A percentile compares a stretch with the other conserved stretches of the same genome.
Conservation (phyloP, 2,329 filamentous ascomycete species). For the Trichoderma cornu-damae region DNA sequence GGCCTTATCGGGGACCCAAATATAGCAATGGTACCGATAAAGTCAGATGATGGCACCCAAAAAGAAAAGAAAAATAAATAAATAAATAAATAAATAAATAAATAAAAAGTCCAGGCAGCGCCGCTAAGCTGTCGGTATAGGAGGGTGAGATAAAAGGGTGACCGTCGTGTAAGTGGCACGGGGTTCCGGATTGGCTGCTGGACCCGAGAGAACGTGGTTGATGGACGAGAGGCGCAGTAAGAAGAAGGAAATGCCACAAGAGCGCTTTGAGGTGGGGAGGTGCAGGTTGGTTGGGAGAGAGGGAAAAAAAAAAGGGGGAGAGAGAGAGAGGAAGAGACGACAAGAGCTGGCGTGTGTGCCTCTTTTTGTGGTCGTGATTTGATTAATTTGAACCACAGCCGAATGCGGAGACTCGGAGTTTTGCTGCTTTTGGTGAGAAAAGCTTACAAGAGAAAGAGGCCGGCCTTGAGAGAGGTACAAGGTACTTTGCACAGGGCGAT, state of each 20-base stretch:
- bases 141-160: conserved; percentile 8
- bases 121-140: not conserved
- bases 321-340: not conserved
- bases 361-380: conserved; percentile 21
- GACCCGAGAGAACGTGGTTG: conserved; percentile 12
- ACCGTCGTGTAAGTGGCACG: conserved; percentile 19
- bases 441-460: conserved; percentile 2
- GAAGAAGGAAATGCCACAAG: not conserved
- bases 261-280: not conserved
- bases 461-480: conserved; percentile 12
- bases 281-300: not conserved
- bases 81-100: no score
- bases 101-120: not conserved
- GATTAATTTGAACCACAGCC: conserved; percentile 18
- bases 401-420: conserved; percentile 24
- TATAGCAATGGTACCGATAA: conserved; percentile 2
- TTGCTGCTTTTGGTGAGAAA: conserved; percentile 16
- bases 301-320: not conserved
- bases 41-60: conserved; percentile 14
- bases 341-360: conserved; percentile 20
- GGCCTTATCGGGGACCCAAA: not conserved
- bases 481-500: not conserved
- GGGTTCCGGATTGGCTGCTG: conserved; percentile 15
- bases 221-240: not conserved
- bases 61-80: no score